Percentiles rank a stretch among this genome's conserved stretches.
Conservation (phyloP, 2,329 filamentous ascomycete species). For the Purpureocillium takamizusanense region DNA sequence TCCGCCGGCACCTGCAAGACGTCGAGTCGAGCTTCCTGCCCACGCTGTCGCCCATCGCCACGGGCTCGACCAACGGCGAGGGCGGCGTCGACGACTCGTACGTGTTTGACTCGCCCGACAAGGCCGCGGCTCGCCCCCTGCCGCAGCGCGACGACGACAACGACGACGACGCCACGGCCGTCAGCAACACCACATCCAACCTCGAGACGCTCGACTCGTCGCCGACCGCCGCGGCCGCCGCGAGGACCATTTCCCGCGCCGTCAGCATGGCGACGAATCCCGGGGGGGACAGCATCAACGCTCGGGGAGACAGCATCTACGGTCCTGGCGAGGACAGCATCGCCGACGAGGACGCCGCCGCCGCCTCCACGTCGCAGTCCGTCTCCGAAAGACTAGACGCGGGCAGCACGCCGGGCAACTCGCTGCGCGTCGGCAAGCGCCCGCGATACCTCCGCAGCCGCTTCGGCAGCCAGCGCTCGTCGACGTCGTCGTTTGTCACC, state of each 20-base stretch:
- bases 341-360: too few species aligned
- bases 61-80: slow-evolving; percentile 26
- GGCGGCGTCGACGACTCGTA: slow-evolving; percentile 48
- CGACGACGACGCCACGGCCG: slow-evolving; percentile 18
- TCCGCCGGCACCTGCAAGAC: slow-evolving; percentile 50
- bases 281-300: slow-evolving; percentile 6
- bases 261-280: slow-evolving; percentile 33
- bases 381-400: slow-evolving; percentile 27
- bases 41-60: slow-evolving; percentile 45
- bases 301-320: slow-evolving; percentile 6
- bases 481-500: slow-evolving; percentile 48
- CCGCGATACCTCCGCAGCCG: slow-evolving; percentile 51
- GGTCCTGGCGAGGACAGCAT: too few species aligned
- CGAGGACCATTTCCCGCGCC: slow-evolving; percentile 42
- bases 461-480: slow-evolving; percentile 49
- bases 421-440: slow-evolving; percentile 33
- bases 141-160: slow-evolving; percentile 5
- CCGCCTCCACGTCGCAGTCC: slow-evolving; percentile 18
- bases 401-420: slow-evolving; percentile 36
- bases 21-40: slow-evolving; percentile 59
- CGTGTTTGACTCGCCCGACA: slow-evolving; percentile 40
- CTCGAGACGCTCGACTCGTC: slow-evolving; percentile 48
- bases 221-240: slow-evolving; percentile 45
- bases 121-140: slow-evolving; percentile 17
- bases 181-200: slow-evolving; percentile 35